Percentiles rank a stretch among this genome's conserved stretches.
These are phyloP conservation scores for Penicillium sp. DNA, from an alignment of 2,329 filamentous ascomycete genomes.

Conservation along the genomic window DNA sequence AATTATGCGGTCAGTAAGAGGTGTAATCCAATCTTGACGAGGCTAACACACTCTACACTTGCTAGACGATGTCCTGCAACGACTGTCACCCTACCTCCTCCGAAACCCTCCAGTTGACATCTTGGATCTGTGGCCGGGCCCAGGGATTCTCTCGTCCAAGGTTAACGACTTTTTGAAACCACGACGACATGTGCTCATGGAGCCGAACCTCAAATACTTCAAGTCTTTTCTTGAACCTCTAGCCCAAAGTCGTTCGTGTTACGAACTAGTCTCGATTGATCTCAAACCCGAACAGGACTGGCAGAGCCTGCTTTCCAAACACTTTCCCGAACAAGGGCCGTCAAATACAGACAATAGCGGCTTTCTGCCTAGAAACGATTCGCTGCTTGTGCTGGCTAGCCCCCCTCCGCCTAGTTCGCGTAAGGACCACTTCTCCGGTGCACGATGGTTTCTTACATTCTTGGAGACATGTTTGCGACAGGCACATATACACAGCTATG, in stretches of 20 bases:
- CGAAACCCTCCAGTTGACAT: slow-evolving; percentile 80
- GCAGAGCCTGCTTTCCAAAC: slow-evolving; percentile 33
- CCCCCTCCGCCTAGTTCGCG: slow-evolving; percentile 61
- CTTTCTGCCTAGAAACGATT: slow-evolving; percentile 65
- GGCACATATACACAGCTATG: slow-evolving; percentile 73
- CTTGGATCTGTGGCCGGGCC: slow-evolving; percentile 83
- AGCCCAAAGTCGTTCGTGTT: slow-evolving; percentile 52
- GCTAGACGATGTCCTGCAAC: slow-evolving; percentile 69
- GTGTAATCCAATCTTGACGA: neutral
- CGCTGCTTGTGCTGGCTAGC: slow-evolving; percentile 74
- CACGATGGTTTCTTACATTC: slow-evolving; percentile 61
- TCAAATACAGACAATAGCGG: slow-evolving; percentile 45
- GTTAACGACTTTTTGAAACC: slow-evolving; percentile 77
- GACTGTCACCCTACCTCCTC: slow-evolving; percentile 70
- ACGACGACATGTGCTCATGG: slow-evolving; percentile 81
- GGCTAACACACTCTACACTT: slow-evolving; percentile 8
- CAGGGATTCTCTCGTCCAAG: slow-evolving; percentile 76
- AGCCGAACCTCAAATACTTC: slow-evolving; percentile 68
- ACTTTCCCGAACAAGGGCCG: slow-evolving; percentile 60
- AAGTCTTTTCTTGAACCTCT: slow-evolving; percentile 65
- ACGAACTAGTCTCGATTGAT: slow-evolving; percentile 57
- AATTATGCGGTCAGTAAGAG: slow-evolving; percentile 39
- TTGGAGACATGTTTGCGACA: slow-evolving; percentile 62
- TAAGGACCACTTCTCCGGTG: slow-evolving; percentile 55
- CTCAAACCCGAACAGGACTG: slow-evolving; percentile 66